Base-by-base conservation (phyloP, 2,329 filamentous ascomycete species). In the Neoascochyta sp. region DNA sequence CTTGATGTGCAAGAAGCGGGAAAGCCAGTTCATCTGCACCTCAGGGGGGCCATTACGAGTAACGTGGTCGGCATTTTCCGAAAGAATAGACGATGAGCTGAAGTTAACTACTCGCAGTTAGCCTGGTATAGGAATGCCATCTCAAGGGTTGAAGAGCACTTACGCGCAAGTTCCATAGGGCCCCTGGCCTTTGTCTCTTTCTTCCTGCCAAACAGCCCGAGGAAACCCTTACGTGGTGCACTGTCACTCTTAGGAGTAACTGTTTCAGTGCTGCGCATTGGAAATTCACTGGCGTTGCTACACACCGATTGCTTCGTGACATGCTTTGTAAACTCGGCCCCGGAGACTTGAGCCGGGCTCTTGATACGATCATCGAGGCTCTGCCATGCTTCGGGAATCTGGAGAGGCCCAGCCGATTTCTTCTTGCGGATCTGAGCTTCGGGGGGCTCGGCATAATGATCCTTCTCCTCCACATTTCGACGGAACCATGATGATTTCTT, bases 1-100 rank as follows among this genome's bases (percentile, higher is more conserved):
- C 59, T 92, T 95, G 55, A 95, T 82, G 32, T 87, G 80, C 67
- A 96, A 86, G 24, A 96, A 78, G 10, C 86, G 83, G 16, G 86
- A 83, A 30, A 96, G 76, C 89, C 90, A 95, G 47, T 83, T 94
- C 53, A 47, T 52, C 28, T 64, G 87, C 81, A 55, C 43, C 43
- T 67, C 46, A 32, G 57, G 38, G 34, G 60, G 36, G 29, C 47
- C 39, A 25, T 41, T 17, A n/a, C 43, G 54, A 35, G 34, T 48
- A 36, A 27, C 17, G 22, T 80, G 51, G 76, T 83, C 62, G 73
- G 57, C 40, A 65, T 66, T 43, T 7, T 52, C 50, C 8, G 56
- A 55, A n/a, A 50, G 29, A 11, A 61, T 47, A 4, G 56, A 54
- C 2, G 57, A 56, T 19, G 50, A 41, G 36, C 53, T 56, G 27